Base-by-base conservation (phyloP, 2,329 filamentous ascomycete species). In the Diaporthe citrichinensis region DNA sequence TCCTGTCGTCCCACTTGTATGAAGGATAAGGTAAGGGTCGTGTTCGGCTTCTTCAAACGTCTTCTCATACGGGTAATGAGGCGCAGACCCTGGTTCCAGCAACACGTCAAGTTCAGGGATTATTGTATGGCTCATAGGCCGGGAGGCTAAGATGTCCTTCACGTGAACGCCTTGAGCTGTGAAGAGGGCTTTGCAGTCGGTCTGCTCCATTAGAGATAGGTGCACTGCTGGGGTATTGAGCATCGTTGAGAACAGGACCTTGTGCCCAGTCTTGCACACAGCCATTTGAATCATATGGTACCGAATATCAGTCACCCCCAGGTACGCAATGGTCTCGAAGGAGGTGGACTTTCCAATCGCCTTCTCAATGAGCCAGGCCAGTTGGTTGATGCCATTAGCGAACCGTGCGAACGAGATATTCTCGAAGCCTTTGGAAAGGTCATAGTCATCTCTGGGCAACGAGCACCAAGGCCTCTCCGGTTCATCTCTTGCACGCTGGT, bases 271-370 rank as follows among this genome's bases (percentile, higher is more conserved):
- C 53, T 80, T 80, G 46, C 75, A 78, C n/a, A 76, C 77, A 8
- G 79, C 78, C 77, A 80, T 78, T 69, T 79, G 73, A 7, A 80
- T 74, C 71, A 80, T 79, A 36, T 80, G 78, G 25, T 79, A 80
- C 39, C 79, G 74, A 9, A 79, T 36, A 74, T 80, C 79, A 3
- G 75, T 59, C 8, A 69, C 53, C 8, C 79, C 79, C 14, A 79
- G 75, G 51, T 80, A 80, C 0, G 78, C 76, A 7, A 80, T 71
- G 4, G 76, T 77, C 41, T 79, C 78, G 36, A 78, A 78, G 2
- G 76, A 75, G 23, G 72, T 77, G 5, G 79, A 78, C 39, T 59
- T 72, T 5, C 78, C 78, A 20, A 80, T 51, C 8, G 74, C 15
- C 4, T 46, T 44, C 31, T 78, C 75, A 49, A 80, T 78, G 44